These are phyloP conservation scores for Furcasterigmium furcatum DNA, from an alignment of 2,329 filamentous ascomycete species.

Conservation along the genomic window DNA sequence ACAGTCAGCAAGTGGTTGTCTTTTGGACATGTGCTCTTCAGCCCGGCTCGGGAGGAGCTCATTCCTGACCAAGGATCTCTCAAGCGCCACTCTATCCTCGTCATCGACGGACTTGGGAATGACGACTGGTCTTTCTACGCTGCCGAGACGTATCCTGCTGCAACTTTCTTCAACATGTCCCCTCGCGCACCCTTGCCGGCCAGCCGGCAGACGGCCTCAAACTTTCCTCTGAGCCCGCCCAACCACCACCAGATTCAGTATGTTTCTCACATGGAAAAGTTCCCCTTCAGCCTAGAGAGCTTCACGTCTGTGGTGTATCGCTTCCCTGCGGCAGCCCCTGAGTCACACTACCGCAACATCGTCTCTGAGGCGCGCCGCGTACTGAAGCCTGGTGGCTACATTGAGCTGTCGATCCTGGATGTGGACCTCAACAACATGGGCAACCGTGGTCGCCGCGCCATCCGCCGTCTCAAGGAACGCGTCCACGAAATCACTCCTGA, in stretches of 20 bases:
- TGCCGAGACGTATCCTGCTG: constrained; percentile 72
- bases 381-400: constrained; percentile 71
- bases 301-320: constrained; percentile 76
- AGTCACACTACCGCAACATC: constrained; percentile 66
- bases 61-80: constrained; percentile 43
- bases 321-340: constrained; percentile 68
- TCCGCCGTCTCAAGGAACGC: constrained; percentile 69
- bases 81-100: constrained; percentile 65
- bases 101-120: constrained; percentile 82
- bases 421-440: constrained; percentile 83
- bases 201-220: constrained; percentile 37
- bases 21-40: constrained; percentile 80
- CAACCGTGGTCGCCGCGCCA: constrained; percentile 61
- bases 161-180: constrained; percentile 74
- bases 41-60: constrained; percentile 71
- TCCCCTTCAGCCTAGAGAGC: constrained; percentile 73
- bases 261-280: constrained; percentile 56
- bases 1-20: constrained; percentile 87
- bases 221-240: constrained; percentile 54
- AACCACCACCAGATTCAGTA: constrained; percentile 78
- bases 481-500: constrained; percentile 60
- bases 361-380: constrained; percentile 75
- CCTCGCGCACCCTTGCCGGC: constrained; percentile 49
- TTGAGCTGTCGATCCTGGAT: constrained; percentile 78
- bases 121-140: constrained; percentile 87